Conservation (phyloP, 106 monocot species). For the Allium fistulosum region DNA sequence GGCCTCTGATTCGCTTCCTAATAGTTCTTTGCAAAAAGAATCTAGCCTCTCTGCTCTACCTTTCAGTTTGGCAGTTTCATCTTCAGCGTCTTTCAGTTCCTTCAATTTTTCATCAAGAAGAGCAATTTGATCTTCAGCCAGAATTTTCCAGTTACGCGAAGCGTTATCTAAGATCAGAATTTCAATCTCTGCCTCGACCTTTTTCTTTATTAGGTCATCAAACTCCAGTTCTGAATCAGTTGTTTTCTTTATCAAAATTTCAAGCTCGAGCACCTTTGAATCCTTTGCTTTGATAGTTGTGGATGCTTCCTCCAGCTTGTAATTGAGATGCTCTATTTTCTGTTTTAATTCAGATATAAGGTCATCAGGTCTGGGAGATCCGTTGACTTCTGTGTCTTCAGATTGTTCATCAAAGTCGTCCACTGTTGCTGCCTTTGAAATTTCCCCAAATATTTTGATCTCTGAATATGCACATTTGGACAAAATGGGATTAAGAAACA, state of each 20-base stretch:
- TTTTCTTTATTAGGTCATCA: slow-evolving; percentile 37
- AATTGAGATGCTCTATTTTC: slow-evolving; percentile 19
- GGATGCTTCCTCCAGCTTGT: slow-evolving; percentile 23
- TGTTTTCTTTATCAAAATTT: slow-evolving; percentile 8
- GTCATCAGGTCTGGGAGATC: slow-evolving; percentile 14
- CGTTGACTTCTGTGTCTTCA: slow-evolving; percentile 25
- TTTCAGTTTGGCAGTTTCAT: slow-evolving; percentile 16
- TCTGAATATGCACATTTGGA: slow-evolving; percentile 17
- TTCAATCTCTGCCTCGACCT: slow-evolving; percentile 47
- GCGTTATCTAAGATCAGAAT: slow-evolving; percentile 27
- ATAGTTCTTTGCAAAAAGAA: slow-evolving; percentile 24
- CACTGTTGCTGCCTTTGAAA: slow-evolving; percentile 7
- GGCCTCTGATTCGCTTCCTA: slow-evolving; percentile 19
- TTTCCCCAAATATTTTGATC: slow-evolving; percentile 31
- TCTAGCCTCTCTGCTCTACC: slow-evolving; percentile 31
- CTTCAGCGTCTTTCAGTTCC: slow-evolving; percentile 27
- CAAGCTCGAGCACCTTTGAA: slow-evolving; percentile 24
- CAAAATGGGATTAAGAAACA: not conserved
- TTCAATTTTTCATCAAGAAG: slow-evolving; percentile 28
- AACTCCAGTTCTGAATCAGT: slow-evolving; percentile 37
- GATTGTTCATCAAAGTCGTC: slow-evolving; percentile 9
- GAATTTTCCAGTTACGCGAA: slow-evolving; percentile 20
- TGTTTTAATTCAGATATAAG: slow-evolving; percentile 11
- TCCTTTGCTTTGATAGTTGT: slow-evolving; percentile 18
- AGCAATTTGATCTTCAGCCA: slow-evolving; percentile 20